These are phyloP conservation scores for Populus trichocarpa DNA, from an alignment of 441 rosid species.

Conservation along the genomic window DNA sequence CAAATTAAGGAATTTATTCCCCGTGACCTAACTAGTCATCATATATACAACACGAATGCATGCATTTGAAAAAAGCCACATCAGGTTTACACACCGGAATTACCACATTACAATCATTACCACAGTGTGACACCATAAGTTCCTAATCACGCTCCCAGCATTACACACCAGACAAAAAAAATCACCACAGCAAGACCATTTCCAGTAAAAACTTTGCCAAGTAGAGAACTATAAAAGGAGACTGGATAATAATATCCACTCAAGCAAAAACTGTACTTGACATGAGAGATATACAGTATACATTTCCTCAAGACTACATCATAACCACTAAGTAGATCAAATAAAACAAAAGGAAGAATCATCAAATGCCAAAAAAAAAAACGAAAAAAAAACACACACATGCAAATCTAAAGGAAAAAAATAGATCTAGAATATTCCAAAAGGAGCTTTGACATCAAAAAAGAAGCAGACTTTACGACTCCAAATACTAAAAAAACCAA, in stretches of 20 bases:
- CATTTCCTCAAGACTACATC: background rate
- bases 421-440: constrained; percentile 32
- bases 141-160: constrained; percentile 14
- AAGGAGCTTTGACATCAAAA: background rate
- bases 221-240: background rate
- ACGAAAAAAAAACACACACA: background rate
- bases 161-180: constrained; percentile 1
- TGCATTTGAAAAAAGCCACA: too few species aligned
- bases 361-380: background rate
- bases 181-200: background rate
- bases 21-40: too few species aligned
- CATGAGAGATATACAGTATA: background rate
- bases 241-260: background rate
- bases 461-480: constrained; percentile 14
- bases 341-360: background rate
- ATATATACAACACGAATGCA: too few species aligned
- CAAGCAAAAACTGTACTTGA: background rate
- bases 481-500: background rate
- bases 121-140: too few species aligned
- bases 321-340: background rate
- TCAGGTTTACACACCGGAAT: too few species aligned
- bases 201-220: background rate
- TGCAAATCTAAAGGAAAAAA: constrained; percentile 13
- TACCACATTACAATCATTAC: too few species aligned
- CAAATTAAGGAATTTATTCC: too few species aligned